These are phyloP conservation scores for Amanita phalloides DNA, from an alignment of 768 basidiomycete genomes.

Conservation along the genomic window DNA sequence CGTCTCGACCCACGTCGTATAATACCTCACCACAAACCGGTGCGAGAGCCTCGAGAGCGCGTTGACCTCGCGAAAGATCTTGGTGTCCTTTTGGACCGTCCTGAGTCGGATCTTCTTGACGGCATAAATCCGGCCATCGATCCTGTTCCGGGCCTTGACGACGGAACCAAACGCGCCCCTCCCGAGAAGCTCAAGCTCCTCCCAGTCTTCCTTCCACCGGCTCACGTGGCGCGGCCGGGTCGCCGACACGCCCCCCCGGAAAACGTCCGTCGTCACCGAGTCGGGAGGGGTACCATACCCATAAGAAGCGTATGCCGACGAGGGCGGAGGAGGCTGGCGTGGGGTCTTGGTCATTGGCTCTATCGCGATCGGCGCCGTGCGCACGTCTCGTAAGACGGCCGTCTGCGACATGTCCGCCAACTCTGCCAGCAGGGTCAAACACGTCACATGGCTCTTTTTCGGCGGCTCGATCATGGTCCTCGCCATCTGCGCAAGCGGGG, in stretches of 20 bases:
- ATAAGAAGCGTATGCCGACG: slow-evolving; percentile 7
- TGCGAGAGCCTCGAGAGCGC: slow-evolving; percentile 83
- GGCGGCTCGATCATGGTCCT: slow-evolving; percentile 49
- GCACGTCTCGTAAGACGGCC: neutral
- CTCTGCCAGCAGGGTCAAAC: slow-evolving; percentile 46
- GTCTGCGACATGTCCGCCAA: slow-evolving; percentile 32
- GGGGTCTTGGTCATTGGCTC: too few relatives aligned
- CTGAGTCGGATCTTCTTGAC: slow-evolving; percentile 87
- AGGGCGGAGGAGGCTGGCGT: slow-evolving; percentile 16
- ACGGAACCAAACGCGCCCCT: slow-evolving; percentile 91
- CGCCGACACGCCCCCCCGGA: slow-evolving; percentile 25
- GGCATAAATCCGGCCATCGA: slow-evolving; percentile 72
- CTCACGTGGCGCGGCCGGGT: slow-evolving; percentile 42
- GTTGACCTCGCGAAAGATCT: slow-evolving; percentile 87
- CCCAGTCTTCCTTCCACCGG: slow-evolving; percentile 90
- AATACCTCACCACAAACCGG: slow-evolving; percentile 86
- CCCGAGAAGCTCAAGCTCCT: slow-evolving; percentile 82
- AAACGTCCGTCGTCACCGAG: slow-evolving; percentile 38
- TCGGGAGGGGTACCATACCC: slow-evolving; percentile 45
- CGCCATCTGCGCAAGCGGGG: slow-evolving; percentile 37
- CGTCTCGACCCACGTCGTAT: slow-evolving; percentile 83
- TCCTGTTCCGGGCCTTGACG: slow-evolving; percentile 85
- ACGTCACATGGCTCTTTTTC: slow-evolving; percentile 48
- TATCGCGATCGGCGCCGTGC: slow-evolving; percentile 6
- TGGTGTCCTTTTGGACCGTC: slow-evolving; percentile 68